Conservation (phyloP, 768 basidiomycete species). For the Leccinum disarticulatum region DNA sequence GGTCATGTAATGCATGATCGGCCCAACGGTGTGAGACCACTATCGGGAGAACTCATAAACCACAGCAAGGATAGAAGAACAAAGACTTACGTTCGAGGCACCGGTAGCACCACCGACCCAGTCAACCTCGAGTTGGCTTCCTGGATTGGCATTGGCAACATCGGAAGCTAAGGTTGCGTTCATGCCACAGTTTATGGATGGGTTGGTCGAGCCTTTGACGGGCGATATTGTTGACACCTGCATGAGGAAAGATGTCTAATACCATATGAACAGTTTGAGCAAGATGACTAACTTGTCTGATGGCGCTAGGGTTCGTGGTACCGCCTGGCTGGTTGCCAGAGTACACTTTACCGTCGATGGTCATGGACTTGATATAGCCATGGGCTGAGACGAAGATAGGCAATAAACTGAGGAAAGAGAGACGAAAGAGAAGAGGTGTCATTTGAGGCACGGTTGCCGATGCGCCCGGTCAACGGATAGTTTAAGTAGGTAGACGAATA, state of each 20-base stretch:
- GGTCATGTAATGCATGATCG: slow-evolving; percentile 74
- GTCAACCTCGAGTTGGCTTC: slow-evolving; percentile 49
- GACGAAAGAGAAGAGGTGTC: slow-evolving; percentile 11
- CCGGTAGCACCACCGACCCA: slow-evolving; percentile 51
- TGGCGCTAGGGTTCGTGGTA: slow-evolving; percentile 36
- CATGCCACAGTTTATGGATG: slow-evolving; percentile 59
- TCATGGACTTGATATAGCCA: slow-evolving; percentile 31
- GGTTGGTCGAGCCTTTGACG: slow-evolving; percentile 57
- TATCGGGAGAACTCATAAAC: slow-evolving; percentile 12
- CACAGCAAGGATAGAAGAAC: background rate
- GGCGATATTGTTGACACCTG: slow-evolving; percentile 41
- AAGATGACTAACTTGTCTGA: slow-evolving; percentile 38
- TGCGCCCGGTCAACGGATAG: slow-evolving; percentile 24
- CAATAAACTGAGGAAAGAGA: slow-evolving; percentile 13
- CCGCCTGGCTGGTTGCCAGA: slow-evolving; percentile 34
- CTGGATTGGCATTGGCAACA: slow-evolving; percentile 59
- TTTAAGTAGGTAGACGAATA: slow-evolving; percentile 9
- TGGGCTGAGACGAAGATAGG: slow-evolving; percentile 30
- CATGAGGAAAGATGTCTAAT: background rate
- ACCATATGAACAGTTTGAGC: background rate
- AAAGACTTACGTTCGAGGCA: slow-evolving; percentile 31
- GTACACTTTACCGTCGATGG: slow-evolving; percentile 30
- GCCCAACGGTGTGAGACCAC: slow-evolving; percentile 63
- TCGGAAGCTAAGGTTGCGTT: slow-evolving; percentile 48
- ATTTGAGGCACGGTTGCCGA: slow-evolving; percentile 7